Evolutionary conservation across 108 stramenopile species (phyloP), one percentile per base, ranked within the genome.

Genomic region (Stephanodiscus minutulus): DNA sequence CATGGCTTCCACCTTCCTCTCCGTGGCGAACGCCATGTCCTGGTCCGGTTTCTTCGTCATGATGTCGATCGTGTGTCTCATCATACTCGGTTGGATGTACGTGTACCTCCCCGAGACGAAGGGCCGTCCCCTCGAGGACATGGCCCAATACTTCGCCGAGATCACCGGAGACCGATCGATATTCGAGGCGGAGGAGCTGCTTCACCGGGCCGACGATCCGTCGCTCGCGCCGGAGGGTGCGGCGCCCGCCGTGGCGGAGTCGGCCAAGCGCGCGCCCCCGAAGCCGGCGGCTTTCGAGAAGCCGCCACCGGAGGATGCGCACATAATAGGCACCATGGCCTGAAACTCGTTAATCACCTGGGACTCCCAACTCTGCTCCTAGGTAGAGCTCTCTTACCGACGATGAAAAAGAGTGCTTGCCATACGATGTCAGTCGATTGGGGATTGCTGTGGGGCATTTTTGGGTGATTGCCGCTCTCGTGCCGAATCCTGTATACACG

Each of bases 131-230:
- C 67, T 95, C 78, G 94, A 95, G 61, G 89, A 91, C 20, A 95
- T 95, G 94, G 77, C 91, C 9, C 54, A 87, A 10, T 91, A 89
- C 72, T 93, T 95, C 82, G 94, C 90, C 24, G 91, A 91, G 61
- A 85, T 95, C 36, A 90, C 90, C 1, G 88, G 86, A 10, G 93
- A 95, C 58, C 48, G 55, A 25, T 67, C 69, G 13, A 68, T 93
- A 36, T 64, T 93, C 17, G 93, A 95, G 53, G 88, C 88, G 2
- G 90, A 91, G 57, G 78, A 64, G 62, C 24, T 52, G n/a, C 43
- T 80, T 24, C 46, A 80, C 56, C 57, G 72, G 15, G 37, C 17
- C 3, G 70, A 67, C 15, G 60, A 56, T 41, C 60, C 68, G 36
- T 33, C 63, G 1, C 27, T 36, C 11, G 49, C 25, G 46, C 35